These are phyloP conservation scores for Xylaria telfairii DNA, from an alignment of 495 filamentous ascomycete species.

Conservation along the genomic window DNA sequence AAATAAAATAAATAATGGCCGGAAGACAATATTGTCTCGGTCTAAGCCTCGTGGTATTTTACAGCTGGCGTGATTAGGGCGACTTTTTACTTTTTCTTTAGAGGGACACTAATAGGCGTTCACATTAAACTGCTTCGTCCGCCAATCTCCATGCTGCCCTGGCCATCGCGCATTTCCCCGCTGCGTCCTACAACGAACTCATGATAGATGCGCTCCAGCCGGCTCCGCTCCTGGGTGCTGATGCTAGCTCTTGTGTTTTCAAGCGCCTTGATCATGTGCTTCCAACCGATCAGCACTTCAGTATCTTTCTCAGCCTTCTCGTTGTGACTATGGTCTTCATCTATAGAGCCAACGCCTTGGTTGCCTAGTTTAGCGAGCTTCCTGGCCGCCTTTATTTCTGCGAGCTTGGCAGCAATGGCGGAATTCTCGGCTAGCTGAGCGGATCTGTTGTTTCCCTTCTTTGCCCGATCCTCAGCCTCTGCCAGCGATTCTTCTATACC, in stretches of 20 bases:
- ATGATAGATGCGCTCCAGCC: constrained; percentile 80
- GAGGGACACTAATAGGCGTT: not conserved
- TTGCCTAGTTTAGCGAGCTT: constrained; percentile 63
- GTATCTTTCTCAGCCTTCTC: constrained; percentile 40
- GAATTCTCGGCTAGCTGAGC: constrained; percentile 70
- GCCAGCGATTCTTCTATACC: constrained; percentile 61
- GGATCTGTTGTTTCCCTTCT: constrained; percentile 45
- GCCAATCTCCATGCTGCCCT: constrained; percentile 88
- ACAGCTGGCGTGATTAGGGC: not conserved
- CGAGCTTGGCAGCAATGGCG: constrained; percentile 74
- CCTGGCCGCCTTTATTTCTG: constrained; percentile 70
- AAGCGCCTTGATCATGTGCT: constrained; percentile 80
- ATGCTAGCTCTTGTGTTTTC: constrained; percentile 84
- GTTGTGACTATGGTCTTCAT: constrained; percentile 39
- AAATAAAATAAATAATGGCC: not conserved
- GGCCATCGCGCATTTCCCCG: constrained; percentile 91
- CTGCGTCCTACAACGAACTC: constrained; percentile 92
- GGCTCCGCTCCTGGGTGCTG: constrained; percentile 70
- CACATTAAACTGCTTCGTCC: constrained; percentile 93
- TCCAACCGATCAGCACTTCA: constrained; percentile 86
- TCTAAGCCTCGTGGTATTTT: constrained; percentile 3
- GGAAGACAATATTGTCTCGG: not conserved
- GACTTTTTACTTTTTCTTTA: too few species aligned
- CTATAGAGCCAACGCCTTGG: constrained; percentile 44
- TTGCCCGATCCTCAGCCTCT: constrained; percentile 46